These are phyloP conservation scores for Heritiera fomes DNA, from an alignment of 345 rosid species.

Conservation along the genomic window DNA sequence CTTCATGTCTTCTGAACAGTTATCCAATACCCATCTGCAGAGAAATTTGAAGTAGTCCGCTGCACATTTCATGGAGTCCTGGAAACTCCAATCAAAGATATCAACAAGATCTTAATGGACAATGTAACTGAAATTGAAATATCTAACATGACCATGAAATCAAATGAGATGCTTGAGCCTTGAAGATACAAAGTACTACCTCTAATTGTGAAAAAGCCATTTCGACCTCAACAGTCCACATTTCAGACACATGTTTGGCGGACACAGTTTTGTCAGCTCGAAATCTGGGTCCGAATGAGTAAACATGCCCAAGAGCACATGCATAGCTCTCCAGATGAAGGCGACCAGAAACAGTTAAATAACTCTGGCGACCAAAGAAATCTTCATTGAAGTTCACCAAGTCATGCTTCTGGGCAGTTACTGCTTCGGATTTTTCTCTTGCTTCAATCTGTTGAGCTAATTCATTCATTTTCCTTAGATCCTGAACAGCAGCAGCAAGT, in stretches of 20 bases:
- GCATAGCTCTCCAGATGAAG: constrained; percentile 91
- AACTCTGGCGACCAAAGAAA: constrained; percentile 58
- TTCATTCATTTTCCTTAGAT: constrained; percentile 67
- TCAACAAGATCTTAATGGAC: neutral
- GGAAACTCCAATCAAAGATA: constrained; percentile 28
- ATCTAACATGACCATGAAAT: neutral
- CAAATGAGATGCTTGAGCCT: neutral
- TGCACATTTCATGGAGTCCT: constrained; percentile 86
- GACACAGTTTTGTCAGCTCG: constrained; percentile 53
- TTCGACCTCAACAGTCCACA: constrained; percentile 81
- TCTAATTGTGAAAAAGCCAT: constrained; percentile 77
- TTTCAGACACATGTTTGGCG: constrained; percentile 61
- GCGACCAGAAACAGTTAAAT: constrained; percentile 69
- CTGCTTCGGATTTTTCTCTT: constrained; percentile 41
- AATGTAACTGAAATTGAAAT: neutral
- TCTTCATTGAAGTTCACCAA: constrained; percentile 43
- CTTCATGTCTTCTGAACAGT: constrained; percentile 62
- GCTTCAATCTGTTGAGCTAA: constrained; percentile 69
- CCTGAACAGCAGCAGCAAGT: constrained; percentile 61
- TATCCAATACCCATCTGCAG: constrained; percentile 69
- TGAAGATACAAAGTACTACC: constrained; percentile 44
- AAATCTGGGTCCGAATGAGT: constrained; percentile 87
- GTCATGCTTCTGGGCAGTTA: constrained; percentile 35
- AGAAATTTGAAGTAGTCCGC: constrained; percentile 69
- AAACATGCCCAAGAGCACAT: constrained; percentile 86